Base-by-base conservation (phyloP, 108 stramenopile species). In the Fistulifera pelliculosa region DNA sequence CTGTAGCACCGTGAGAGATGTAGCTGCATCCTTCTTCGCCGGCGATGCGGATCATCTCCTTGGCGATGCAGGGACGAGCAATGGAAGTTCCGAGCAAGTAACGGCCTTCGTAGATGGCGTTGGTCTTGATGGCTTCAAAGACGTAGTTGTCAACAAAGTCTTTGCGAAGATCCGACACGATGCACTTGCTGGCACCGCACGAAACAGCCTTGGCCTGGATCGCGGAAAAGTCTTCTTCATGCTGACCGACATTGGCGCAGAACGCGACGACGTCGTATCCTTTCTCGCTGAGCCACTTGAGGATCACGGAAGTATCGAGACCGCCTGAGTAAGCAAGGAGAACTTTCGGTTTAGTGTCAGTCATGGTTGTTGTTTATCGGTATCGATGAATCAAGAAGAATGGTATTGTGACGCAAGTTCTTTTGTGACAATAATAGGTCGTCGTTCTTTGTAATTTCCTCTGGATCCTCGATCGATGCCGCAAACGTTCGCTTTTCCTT, bases 231-330 rank as follows among this genome's bases (percentile, higher is more conserved):
- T 90, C 87, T 52, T 85, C 83, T 51, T 91, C 87, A 54, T 81
- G 81, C 74, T 94, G 92, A 42, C 95, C 93, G 26, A 96, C 88
- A 63, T 93, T 89, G 61, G 94, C 94, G 72, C 92, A 92, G 79
- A 95, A 98, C 65, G 94, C 94, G 56, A 95, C 83, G 31, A 99
- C 96, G 44, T 97, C 96, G 62, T 90, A 99, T 49, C 98, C 98
- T 71, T 97, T 96, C 49, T 96, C 96, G 57, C 80, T 79, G 48
- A 99, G 87, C 94, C 96, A 99, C 64, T 93, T 95, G 54, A 99
- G 92, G 66, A 96, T 96, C 38, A 96, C 94, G 51, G 93, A 94
- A 51, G 98, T 99, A 67, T 99, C 98, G 41, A 99, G 88, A 27
- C 98, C 98, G 48, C 98, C 98, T 52, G 83, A 85, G 79, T 95